Conservation (phyloP, 164 flowering plant species). For the Vitis labrusca region DNA sequence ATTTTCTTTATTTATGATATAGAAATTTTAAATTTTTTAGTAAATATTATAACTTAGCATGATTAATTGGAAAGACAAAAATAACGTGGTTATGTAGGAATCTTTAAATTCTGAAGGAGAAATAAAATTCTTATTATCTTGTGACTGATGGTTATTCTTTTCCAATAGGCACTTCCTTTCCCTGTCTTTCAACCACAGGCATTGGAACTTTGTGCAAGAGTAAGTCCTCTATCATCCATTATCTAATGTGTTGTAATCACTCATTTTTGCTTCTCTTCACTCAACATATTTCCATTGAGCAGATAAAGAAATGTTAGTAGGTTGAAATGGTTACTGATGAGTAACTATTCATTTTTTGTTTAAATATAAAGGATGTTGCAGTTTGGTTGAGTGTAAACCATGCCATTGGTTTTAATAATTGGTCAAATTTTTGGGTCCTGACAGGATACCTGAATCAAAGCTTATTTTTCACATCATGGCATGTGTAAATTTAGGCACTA, state of each 20-base stretch:
- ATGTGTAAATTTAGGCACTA: no score
- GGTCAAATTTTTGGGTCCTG: background rate
- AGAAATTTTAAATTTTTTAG: no score
- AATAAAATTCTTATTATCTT: background rate
- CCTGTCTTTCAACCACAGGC: constrained; percentile 80
- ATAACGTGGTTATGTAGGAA: no score
- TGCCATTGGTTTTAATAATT: no score
- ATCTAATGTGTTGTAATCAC: background rate
- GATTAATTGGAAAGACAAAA: no score
- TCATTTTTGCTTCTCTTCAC: background rate
- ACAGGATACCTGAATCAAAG: background rate
- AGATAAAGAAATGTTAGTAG: background rate
- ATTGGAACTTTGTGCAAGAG: constrained; percentile 94
- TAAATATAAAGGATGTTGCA: no score
- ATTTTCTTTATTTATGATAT: no score
- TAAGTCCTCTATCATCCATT: constrained; percentile 34
- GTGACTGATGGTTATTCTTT: background rate
- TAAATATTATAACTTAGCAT: no score
- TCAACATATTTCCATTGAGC: background rate
- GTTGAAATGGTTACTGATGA: background rate
- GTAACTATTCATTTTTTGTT: background rate
- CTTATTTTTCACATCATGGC: no score
- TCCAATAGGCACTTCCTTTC: constrained; percentile 56
- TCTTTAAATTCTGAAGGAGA: no score
- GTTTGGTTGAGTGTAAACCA: no score